Conservation (phyloP, 2,329 filamentous ascomycete species). For the Nectriaceae sp. region DNA sequence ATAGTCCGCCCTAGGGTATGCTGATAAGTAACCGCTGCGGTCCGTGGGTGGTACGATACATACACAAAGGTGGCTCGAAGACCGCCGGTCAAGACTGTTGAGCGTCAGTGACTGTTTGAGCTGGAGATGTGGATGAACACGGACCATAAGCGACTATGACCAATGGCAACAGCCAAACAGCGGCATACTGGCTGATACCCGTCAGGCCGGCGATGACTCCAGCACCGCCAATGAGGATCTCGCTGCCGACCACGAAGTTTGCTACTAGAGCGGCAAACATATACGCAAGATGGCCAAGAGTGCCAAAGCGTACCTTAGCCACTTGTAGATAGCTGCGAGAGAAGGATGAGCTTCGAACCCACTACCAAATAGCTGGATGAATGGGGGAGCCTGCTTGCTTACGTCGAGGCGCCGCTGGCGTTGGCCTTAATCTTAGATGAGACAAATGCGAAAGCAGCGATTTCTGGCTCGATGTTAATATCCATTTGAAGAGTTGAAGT, state of each 20-base stretch:
- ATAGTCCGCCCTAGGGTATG: background rate
- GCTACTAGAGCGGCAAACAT: background rate
- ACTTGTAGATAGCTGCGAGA: background rate
- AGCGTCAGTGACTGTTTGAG: background rate
- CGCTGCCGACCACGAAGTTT: background rate
- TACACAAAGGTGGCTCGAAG: background rate
- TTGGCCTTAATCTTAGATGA: background rate
- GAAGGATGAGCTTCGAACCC: background rate
- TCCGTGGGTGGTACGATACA: background rate
- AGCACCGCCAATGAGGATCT: background rate
- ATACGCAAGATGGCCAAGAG: background rate
- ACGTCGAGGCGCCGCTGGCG: background rate
- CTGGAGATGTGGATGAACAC: background rate
- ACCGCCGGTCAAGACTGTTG: background rate
- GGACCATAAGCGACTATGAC: background rate
- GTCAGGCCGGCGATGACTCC: background rate
- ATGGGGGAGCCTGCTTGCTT: background rate
- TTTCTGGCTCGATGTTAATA: background rate
- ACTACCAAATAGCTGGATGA: background rate
- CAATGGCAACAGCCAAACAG: background rate
- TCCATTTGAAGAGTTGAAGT: background rate
- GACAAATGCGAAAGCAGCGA: background rate
- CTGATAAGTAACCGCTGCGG: background rate
- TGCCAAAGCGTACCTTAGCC: background rate
- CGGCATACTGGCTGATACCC: background rate